Conservation (phyloP, 2,329 filamentous ascomycete genomes). For the Nemania bipapillata region DNA sequence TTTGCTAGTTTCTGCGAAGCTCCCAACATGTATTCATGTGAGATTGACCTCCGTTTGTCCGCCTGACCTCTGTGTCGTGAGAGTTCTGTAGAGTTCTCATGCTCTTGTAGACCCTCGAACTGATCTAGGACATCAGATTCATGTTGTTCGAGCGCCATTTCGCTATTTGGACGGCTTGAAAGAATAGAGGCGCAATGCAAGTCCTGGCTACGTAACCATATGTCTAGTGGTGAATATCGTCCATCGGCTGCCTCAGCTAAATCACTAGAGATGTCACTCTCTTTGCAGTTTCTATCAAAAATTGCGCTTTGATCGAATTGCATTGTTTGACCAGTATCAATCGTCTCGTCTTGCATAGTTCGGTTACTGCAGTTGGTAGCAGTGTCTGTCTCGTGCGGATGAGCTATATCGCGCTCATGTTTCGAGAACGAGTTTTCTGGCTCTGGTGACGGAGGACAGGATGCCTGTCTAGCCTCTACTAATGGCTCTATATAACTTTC, state of each 20-base stretch:
- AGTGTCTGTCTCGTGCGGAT: conserved; percentile 13
- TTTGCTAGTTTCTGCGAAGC: conserved; percentile 2
- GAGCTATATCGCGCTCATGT: conserved; percentile 8
- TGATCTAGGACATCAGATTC: conserved; percentile 19
- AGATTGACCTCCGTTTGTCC: conserved; percentile 1
- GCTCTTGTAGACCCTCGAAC: not conserved
- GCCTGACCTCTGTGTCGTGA: not conserved
- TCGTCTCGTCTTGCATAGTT: conserved; percentile 23
- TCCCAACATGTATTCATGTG: conserved; percentile 2
- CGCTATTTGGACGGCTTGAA: conserved; percentile 41
- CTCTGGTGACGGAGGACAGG: conserved; percentile 29
- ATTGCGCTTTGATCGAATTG: conserved; percentile 4
- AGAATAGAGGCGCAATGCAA: conserved; percentile 39
- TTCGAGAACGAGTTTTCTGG: conserved; percentile 7
- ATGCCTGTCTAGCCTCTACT: conserved; percentile 27
- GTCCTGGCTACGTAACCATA: conserved; percentile 49
- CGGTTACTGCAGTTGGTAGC: conserved; percentile 12
- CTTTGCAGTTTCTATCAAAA: conserved; percentile 5
- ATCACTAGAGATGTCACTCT: conserved; percentile 16
- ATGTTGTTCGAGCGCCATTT: conserved; percentile 30
- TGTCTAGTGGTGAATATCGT: conserved; percentile 46
- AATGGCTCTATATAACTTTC: conserved; percentile 41
- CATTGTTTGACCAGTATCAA: conserved; percentile 17
- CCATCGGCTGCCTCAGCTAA: conserved; percentile 35
- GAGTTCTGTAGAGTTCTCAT: not conserved